These are phyloP conservation scores for Aspergillus brunneoviolaceus DNA, from an alignment of 2,329 filamentous ascomycete genomes.

Conservation along the genomic window DNA sequence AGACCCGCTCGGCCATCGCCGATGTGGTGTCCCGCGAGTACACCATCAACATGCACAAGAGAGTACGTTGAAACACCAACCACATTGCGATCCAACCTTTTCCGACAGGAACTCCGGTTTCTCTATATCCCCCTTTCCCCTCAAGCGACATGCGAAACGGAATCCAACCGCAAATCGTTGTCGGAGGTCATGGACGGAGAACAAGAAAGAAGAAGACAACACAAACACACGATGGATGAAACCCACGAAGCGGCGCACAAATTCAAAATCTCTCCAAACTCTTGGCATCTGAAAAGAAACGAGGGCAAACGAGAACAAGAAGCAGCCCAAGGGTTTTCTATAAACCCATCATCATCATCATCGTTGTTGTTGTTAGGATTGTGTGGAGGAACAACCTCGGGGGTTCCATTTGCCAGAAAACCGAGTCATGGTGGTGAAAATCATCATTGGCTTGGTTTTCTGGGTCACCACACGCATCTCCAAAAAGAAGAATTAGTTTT, in stretches of 20 bases:
- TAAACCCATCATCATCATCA: not conserved
- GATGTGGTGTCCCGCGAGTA: constrained; percentile 99
- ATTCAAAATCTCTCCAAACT: not conserved
- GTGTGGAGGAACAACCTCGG: constrained; percentile 14
- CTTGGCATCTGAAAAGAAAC: constrained; percentile 4
- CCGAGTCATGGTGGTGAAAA: constrained; percentile 1
- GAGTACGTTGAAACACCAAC: constrained; percentile 65
- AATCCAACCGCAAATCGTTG: constrained; percentile 14
- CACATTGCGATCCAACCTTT: not conserved
- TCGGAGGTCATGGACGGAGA: constrained; percentile 36
- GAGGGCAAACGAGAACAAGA: not conserved
- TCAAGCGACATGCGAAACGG: constrained; percentile 19
- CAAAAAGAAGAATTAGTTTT: constrained; percentile 60
- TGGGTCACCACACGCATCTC: not conserved
- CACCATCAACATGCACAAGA: constrained; percentile 99
- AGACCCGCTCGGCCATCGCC: constrained; percentile 89
- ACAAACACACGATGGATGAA: not conserved
- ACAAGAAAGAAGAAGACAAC: constrained; percentile 14
- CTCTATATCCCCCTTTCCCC: constrained; percentile 10
- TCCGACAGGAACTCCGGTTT: constrained; percentile 6
- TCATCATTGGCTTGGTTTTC: not conserved
- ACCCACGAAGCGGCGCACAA: not conserved
- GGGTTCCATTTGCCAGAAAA: constrained; percentile 13
- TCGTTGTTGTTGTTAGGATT: not conserved
- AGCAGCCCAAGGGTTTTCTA: too few species aligned